Percentiles rank a stretch among this genome's conserved stretches.
phyloP scores from a whole-genome alignment of 208 protist genomes.

The Trypanosoma lewisi region DNA sequence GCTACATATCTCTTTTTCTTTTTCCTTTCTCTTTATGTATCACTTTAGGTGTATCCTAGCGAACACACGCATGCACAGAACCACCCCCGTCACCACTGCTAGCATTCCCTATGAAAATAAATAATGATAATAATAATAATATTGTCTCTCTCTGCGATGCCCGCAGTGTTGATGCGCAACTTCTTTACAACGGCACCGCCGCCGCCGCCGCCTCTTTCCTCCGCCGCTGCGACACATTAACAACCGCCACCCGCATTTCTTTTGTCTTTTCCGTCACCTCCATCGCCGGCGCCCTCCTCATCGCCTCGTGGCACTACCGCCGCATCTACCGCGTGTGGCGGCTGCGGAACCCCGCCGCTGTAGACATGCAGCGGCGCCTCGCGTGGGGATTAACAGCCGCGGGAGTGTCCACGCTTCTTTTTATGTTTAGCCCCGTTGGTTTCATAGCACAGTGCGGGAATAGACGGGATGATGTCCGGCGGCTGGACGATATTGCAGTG shows the following conservation, averaged over 20 bases:
- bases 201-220: conserved; percentile 26
- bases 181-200: conserved; percentile 47
- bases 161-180: conserved; percentile 40
- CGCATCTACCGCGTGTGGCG: conserved; percentile 60
- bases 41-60: conserved; percentile 1
- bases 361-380: conserved; percentile 22
- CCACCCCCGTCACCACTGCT: background rate
- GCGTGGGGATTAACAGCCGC: conserved; percentile 13
- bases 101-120: background rate
- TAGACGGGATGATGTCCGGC: conserved; percentile 22
- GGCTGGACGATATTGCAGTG: conserved; percentile 40
- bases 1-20: too few species aligned
- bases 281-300: conserved; percentile 13
- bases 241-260: conserved; percentile 24
- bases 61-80: background rate
- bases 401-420: conserved; percentile 25
- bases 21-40: conserved; percentile 13
- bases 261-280: conserved; percentile 16
- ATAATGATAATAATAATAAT: background rate
- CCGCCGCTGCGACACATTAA: conserved; percentile 12
- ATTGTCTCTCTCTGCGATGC: conserved; percentile 15
- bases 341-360: conserved; percentile 33
- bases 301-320: conserved; percentile 40
- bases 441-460: conserved; percentile 26
- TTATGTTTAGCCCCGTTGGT: conserved; percentile 46